Base-by-base conservation (phyloP, 257 asterid genomes). In the Fraxinus excelsior region DNA sequence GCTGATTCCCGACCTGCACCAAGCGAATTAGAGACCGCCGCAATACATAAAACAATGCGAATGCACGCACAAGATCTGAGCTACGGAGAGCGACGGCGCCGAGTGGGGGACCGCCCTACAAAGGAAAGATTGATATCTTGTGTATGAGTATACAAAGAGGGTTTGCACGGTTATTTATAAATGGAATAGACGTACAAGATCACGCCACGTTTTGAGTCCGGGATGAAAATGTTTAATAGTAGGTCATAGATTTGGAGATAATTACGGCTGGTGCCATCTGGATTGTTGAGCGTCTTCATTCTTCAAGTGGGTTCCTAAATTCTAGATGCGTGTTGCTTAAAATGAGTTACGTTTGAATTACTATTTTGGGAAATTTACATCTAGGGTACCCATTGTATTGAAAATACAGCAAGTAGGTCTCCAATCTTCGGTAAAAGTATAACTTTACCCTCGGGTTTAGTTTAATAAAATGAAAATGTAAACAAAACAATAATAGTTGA, bases 1-100 rank as follows among this genome's bases (percentile, higher is more conserved):
- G 49, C 3, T 12, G 29, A 80, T 82, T 84, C 88, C 88, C 88
- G 88, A 85, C 88, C 88, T 82, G 88, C 88, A 85, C 86, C 88
- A 85, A 85, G 88, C 88, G 88, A 85, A 77, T 80, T 53, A 80
- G 88, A 77, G 80, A 35, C 85, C 76, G 79, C 85, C 84, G 84
- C 78, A 76, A 81, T 28, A 42, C 70, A 11, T 19, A 44, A 53
- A 19, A 18, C 19, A 53, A 53, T 53, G 62, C 26, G 7, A 19
- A 19, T 6, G n/a, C 25, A 53, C 8, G 1, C 6, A 14, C 21
- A 14, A 44, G 19, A 71, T 78, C 81, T 71, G 72, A 69, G 29
- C 40, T 6, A 31, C 18, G 5, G 77, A 60, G 42, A 62, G 77
- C 14, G 26, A 71, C 19, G 2, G 44, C 56, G 19, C 37, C 1